Evolutionary conservation across 306 rosid species (phyloP), one percentile per base, ranked within the genome.

Genomic region (Pachyrhizus erosus): DNA sequence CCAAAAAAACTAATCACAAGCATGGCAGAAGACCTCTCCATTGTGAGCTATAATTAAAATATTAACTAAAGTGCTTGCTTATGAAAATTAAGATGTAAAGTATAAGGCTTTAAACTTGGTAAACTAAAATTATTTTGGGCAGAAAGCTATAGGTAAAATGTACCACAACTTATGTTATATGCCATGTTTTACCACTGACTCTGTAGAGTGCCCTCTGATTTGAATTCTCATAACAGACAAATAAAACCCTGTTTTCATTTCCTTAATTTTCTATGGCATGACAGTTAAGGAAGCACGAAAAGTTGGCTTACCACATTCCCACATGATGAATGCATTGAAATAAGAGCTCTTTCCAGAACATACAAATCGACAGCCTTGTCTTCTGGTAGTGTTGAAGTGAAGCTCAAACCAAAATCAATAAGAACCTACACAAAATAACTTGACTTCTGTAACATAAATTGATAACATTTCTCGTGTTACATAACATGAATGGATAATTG

Each of bases 351-450:
- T 82, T 95, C 99, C 70, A 95, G 71, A 24, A 95, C 99, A 86
- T 93, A 95, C 79, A 93, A 87, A 89, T 95, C 98, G 21, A 95
- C 98, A 60, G 97, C 98, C 86, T 95, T 95, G 75, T 95, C 99
- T 85, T 95, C 97, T 0, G 95, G 94, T 62, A 94, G 91, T 48
- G 95, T 90, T 77, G 98, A 95, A 75, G 94, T 95, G 42, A 37
- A 37, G 42, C 42, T 37, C 42, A 37, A 37, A 37, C 9, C 42
- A 37, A 37, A 37, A 37, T 37, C 42, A 37, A 37, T 37, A 37
- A 37, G 42, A 37, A 37, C 42, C 42, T 37, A 37, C 8, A 58
- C 40, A 58, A 37, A 37, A 34, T 37, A 37, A 37, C 42, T 37
- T 6, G 8, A 37, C 42, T 37, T 37, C 10, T 37, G 42, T 34